phyloP scores from a whole-genome alignment of 2,329 filamentous ascomycete genomes.

The Dothideomycetes sp. region DNA sequence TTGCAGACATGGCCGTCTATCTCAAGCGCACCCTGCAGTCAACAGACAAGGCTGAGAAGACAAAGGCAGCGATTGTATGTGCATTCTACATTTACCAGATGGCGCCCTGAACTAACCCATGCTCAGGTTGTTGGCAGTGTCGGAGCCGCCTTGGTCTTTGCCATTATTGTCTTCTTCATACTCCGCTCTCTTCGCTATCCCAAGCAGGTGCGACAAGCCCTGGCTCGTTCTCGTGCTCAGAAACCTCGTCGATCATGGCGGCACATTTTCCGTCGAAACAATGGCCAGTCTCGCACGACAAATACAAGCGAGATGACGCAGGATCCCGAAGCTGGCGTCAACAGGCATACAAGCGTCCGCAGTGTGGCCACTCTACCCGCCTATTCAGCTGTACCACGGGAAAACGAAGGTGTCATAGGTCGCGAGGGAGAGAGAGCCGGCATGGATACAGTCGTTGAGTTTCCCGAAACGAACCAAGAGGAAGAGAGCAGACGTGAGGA shows the following conservation, averaged over 20 bases:
- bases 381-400: constrained; percentile 64
- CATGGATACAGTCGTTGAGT: constrained; percentile 82
- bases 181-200: constrained; percentile 5
- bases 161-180: constrained; percentile 13
- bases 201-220: constrained; percentile 1
- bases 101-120: no score
- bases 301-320: constrained; percentile 3
- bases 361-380: constrained; percentile 91
- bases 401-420: constrained; percentile 73
- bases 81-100: neutral
- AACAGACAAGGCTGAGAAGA: constrained; percentile 1
- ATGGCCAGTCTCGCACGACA: neutral
- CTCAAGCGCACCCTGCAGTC: constrained; percentile 2
- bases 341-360: constrained; percentile 75
- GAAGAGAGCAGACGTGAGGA: constrained; percentile 71
- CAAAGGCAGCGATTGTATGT: constrained; percentile 8
- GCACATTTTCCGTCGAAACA: constrained; percentile 2
- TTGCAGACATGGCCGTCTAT: constrained; percentile 8
- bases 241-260: constrained; percentile 4
- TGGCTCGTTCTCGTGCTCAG: constrained; percentile 1
- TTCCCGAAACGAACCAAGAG: constrained; percentile 69
- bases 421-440: constrained; percentile 86
- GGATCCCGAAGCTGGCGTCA: constrained; percentile 40
- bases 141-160: constrained; percentile 12
- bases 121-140: constrained; percentile 15